Percentiles rank a stretch among this genome's conserved stretches.
Conservation (phyloP, 1,139 yeast genomes). For the Lodderomyces margitis region DNA sequence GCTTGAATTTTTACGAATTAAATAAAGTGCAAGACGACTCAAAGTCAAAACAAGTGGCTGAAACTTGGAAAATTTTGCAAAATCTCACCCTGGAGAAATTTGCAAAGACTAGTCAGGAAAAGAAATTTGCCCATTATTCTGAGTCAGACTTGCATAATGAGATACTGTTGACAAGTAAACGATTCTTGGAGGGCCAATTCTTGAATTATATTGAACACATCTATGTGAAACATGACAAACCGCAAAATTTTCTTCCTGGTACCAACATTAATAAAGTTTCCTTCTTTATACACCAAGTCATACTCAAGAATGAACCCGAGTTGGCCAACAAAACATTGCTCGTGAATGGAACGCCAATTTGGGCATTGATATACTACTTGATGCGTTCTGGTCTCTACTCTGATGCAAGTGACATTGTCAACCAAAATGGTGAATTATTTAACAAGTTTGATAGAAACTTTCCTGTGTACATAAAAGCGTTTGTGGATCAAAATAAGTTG, state of each 20-base stretch:
- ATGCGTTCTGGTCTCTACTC: constrained; percentile 77
- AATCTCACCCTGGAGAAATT: constrained; percentile 39
- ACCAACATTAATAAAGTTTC: constrained; percentile 69
- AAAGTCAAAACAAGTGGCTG: constrained; percentile 62
- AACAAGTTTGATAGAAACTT: constrained; percentile 84
- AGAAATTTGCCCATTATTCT: constrained; percentile 42
- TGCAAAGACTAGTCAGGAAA: constrained; percentile 40
- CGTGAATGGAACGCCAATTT: constrained; percentile 82
- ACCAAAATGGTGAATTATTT: constrained; percentile 48
- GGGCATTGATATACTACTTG: constrained; percentile 87
- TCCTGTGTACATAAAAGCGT: constrained; percentile 75
- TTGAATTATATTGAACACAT: constrained; percentile 70
- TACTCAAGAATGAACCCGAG: constrained; percentile 37
- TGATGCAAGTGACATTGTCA: constrained; percentile 61
- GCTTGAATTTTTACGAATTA: constrained; percentile 53
- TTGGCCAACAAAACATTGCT: constrained; percentile 34
- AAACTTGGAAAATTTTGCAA: constrained; percentile 60
- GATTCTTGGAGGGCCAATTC: constrained; percentile 73
- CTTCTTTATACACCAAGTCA: constrained; percentile 59
- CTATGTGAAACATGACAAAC: constrained; percentile 58
- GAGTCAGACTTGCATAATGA: constrained; percentile 41
- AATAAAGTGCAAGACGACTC: constrained; percentile 50
- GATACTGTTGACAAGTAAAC: constrained; percentile 56
- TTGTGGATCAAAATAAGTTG: constrained; percentile 59
- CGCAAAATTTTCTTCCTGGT: constrained; percentile 50